These are phyloP conservation scores for Lojkania enalia DNA, from an alignment of 2,329 filamentous ascomycete genomes.

Conservation along the genomic window DNA sequence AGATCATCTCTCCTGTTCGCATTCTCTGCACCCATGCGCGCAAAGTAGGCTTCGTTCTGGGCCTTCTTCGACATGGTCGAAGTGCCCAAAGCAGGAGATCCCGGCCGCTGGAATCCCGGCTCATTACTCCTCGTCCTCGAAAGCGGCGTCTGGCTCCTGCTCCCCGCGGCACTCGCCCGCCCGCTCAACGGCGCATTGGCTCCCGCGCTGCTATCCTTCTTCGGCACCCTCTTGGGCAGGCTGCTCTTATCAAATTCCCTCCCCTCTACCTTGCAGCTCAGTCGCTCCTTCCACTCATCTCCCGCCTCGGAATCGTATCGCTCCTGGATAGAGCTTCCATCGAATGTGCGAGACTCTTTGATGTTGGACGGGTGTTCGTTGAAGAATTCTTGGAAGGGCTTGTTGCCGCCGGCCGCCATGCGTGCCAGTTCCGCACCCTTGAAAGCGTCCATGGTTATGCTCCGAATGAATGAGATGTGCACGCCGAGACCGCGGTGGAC, in stretches of 20 bases:
- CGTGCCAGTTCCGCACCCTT: conserved; percentile 89
- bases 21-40: conserved; percentile 81
- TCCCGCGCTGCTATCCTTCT: conserved; percentile 34
- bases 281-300: conserved; percentile 91
- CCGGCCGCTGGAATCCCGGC: conserved; percentile 34
- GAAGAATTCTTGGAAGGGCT: conserved; percentile 85
- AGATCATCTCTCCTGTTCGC: conserved; percentile 72
- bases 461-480: conserved; percentile 97
- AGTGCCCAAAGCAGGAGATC: conserved; percentile 45
- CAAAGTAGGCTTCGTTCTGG: conserved; percentile 87
- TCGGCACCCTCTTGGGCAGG: conserved; percentile 56
- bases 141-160: conserved; percentile 46
- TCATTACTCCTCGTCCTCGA: conserved; percentile 41
- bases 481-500: conserved; percentile 93
- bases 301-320: conserved; percentile 87
- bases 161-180: conserved; percentile 39
- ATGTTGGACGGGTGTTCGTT: conserved; percentile 58
- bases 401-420: conserved; percentile 92
- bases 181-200: conserved; percentile 34
- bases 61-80: conserved; percentile 54
- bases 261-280: conserved; percentile 86
- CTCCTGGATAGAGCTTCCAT: conserved; percentile 86
- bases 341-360: conserved; percentile 62
- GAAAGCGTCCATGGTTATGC: conserved; percentile 98
- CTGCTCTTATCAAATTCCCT: conserved; percentile 76